These are phyloP conservation scores for Aphanocladium album DNA, from an alignment of 2,329 filamentous ascomycete species.

Conservation along the genomic window DNA sequence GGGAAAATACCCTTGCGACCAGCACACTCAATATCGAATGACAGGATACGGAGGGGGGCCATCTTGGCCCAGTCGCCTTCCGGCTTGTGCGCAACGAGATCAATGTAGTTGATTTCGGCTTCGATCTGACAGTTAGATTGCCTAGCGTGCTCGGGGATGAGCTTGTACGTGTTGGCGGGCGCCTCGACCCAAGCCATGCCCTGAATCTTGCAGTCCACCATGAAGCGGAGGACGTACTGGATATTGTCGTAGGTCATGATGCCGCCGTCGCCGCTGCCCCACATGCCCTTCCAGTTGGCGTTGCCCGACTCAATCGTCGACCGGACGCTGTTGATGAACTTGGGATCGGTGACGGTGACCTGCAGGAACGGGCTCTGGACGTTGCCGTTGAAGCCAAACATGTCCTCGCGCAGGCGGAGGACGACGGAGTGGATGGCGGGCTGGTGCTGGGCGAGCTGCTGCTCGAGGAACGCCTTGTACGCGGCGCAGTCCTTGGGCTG, in stretches of 20 bases:
- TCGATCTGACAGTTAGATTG: slow-evolving; percentile 97
- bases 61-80: slow-evolving; percentile 98
- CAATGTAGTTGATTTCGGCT: slow-evolving; percentile 73
- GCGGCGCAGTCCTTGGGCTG: slow-evolving; percentile 68
- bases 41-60: slow-evolving; percentile 86
- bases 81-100: slow-evolving; percentile 81
- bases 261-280: slow-evolving; percentile 64
- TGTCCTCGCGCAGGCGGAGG: slow-evolving; percentile 80
- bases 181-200: slow-evolving; percentile 98
- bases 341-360: slow-evolving; percentile 87
- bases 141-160: slow-evolving; percentile 60
- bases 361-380: slow-evolving; percentile 88
- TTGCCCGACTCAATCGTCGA: slow-evolving; percentile 66
- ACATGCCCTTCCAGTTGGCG: slow-evolving; percentile 88
- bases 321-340: slow-evolving; percentile 71
- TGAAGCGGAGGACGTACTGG: slow-evolving; percentile 91
- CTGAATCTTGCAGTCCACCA: slow-evolving; percentile 91
- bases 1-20: slow-evolving; percentile 97
- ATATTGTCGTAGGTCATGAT: slow-evolving; percentile 94
- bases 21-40: slow-evolving; percentile 98
- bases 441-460: slow-evolving; percentile 67
- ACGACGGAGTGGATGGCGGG: slow-evolving; percentile 74
- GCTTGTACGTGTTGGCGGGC: slow-evolving; percentile 64
- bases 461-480: slow-evolving; percentile 78
- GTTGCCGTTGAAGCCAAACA: slow-evolving; percentile 93